Evolutionary conservation across 1,284 basidiomycete genomes (phyloP), one percentile per base, ranked within the genome.

Genomic region (Anthracocystis walkeri): DNA sequence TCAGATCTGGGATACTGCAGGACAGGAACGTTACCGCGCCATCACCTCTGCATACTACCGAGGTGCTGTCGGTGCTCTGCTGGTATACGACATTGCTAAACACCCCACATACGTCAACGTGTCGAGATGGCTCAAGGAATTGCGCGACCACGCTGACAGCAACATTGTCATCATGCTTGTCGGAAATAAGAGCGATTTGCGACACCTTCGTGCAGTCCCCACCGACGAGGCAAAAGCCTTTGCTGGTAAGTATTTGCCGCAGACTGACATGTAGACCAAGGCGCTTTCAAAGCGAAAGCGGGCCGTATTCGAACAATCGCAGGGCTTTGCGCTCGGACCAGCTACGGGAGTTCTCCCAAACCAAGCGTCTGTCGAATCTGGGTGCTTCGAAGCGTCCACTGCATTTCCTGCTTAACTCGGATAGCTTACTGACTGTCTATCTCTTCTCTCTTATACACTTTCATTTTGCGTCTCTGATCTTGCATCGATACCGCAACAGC

Each of bases 1-100:
- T 31, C 96, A 99, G 87, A 98, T 99, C 82, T 99, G 96, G 96
- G 97, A 99, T 88, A 73, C 75, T 93, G 96, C 97, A 84, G 96
- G 97, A 44, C 96, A 98, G 87, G 96, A 98, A 87, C 92, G 96
- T 82, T 99, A 99, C 88, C 92, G 96, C 71, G 96, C 97, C 66
- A 99, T 99, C 87, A 99, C 96, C 56, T 96, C 96, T 81, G 82
- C 82, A 40, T 99, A 99, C 88, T 99, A 99, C 88, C 94, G 97
- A 68, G 96, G 96, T 61, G 97, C 96, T 16, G 96, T 98, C 62
- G 79, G 93, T 53, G 87, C 87, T 18, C 77, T 87, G 41, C 83
- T 87, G 33, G 87, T 87, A 14, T 87, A 87, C 80, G 87, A 87
- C 74, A 87, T 87, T 54, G 85, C 87, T 57, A 87, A 99, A 88